A percentile compares a stretch with the other conserved stretches of the same genome.
Evolutionary conservation across 2,329 filamentous ascomycete species (phyloP).

Genomic region (Aspergillus cejpii): DNA sequence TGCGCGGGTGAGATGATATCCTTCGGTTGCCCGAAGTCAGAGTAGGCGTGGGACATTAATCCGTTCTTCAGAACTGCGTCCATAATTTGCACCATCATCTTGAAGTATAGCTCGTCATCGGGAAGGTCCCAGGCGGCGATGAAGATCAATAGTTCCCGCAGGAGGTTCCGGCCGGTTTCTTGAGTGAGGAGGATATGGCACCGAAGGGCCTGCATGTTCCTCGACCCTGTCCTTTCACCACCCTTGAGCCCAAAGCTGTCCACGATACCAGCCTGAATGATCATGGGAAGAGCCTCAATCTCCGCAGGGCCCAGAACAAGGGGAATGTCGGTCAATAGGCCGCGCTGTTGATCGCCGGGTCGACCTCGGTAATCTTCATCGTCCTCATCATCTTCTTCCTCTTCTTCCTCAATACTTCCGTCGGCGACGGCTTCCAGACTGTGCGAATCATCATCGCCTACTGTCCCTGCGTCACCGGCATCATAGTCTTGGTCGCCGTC

Average conservation of each 20-base stretch:
- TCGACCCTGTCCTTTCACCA: slow-evolving; percentile 51
- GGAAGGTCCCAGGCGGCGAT: slow-evolving; percentile 95
- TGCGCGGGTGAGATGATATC: slow-evolving; percentile 95
- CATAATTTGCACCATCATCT: slow-evolving; percentile 93
- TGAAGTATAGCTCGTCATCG: slow-evolving; percentile 89
- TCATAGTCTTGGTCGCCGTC: slow-evolving; percentile 41
- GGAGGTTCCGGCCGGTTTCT: slow-evolving; percentile 80
- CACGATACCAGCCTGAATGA: slow-evolving; percentile 89
- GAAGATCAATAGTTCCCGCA: slow-evolving; percentile 88
- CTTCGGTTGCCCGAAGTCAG: slow-evolving; percentile 83
- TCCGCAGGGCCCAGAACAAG: slow-evolving; percentile 91
- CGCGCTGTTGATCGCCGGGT: slow-evolving; percentile 54
- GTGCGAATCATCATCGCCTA: slow-evolving; percentile 38
- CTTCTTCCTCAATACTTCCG: slow-evolving; percentile 45
- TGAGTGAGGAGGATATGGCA: slow-evolving; percentile 85
- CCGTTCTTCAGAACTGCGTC: slow-evolving; percentile 86
- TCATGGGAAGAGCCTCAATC: slow-evolving; percentile 94
- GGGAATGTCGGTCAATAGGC: slow-evolving; percentile 84
- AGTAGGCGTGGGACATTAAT: slow-evolving; percentile 85
- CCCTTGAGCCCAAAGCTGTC: slow-evolving; percentile 68
- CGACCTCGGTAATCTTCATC: slow-evolving; percentile 49
- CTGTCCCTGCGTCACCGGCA: slow-evolving; percentile 36
- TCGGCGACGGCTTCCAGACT: slow-evolving; percentile 41
- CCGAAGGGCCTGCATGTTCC: slow-evolving; percentile 82
- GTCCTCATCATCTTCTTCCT: slow-evolving; percentile 50